phyloP scores from a whole-genome alignment of 495 filamentous ascomycete genomes.

The Xylaria intraflava region DNA sequence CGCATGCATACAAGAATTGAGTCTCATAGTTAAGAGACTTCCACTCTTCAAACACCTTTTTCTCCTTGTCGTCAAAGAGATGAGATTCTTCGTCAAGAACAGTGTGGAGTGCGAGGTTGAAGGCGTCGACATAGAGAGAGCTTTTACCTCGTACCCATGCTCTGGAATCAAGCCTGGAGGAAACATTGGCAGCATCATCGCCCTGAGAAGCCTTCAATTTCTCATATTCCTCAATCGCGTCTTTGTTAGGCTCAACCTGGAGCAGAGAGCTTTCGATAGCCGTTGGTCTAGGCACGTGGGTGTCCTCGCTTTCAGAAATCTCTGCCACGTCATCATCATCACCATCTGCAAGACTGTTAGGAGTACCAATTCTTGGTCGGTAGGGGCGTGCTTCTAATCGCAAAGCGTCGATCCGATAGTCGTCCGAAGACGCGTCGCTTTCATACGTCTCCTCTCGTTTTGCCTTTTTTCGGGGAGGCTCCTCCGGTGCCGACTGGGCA shows the following conservation, averaged over 20 bases:
- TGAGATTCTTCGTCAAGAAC: constrained; percentile 86
- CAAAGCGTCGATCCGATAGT: constrained; percentile 11
- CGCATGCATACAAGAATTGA: constrained; percentile 69
- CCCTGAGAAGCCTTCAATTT: constrained; percentile 41
- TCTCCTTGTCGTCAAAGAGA: constrained; percentile 77
- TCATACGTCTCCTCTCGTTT: constrained; percentile 25
- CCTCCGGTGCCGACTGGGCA: background rate
- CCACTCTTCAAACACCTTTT: constrained; percentile 72
- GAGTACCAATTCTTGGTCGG: constrained; percentile 17
- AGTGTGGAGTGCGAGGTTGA: constrained; percentile 87
- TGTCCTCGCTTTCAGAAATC: constrained; percentile 23
- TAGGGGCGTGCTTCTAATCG: constrained; percentile 7
- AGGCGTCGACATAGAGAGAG: constrained; percentile 96
- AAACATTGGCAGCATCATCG: constrained; percentile 34
- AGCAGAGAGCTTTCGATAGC: constrained; percentile 75
- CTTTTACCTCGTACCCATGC: constrained; percentile 51
- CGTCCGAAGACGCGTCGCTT: constrained; percentile 25
- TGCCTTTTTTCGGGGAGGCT: constrained; percentile 30
- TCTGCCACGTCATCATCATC: constrained; percentile 24
- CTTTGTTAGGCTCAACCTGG: constrained; percentile 55
- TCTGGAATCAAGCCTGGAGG: constrained; percentile 30
- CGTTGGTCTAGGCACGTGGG: constrained; percentile 43
- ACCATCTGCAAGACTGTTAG: constrained; percentile 23
- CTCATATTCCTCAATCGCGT: constrained; percentile 80
- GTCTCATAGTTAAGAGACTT: constrained; percentile 69